Evolutionary conservation across 1,284 basidiomycete species (phyloP).

Genomic region (Fomitopsis schrenkii): DNA sequence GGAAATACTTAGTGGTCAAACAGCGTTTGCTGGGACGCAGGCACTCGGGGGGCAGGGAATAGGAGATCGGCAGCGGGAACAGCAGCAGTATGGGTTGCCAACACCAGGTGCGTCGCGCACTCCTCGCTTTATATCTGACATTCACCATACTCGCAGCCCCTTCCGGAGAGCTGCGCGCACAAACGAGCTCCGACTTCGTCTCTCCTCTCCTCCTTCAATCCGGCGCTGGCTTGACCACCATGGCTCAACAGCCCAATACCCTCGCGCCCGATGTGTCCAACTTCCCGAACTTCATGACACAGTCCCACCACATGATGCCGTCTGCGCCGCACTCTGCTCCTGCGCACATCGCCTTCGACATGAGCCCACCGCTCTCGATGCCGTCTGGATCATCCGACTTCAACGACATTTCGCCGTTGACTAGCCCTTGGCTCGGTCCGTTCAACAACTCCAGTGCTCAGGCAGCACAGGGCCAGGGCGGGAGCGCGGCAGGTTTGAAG

Average conservation of each 20-base stretch:
- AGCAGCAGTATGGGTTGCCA: constrained; percentile 56
- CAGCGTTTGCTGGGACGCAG: constrained; percentile 27
- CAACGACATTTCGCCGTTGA: constrained; percentile 65
- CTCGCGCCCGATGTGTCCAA: constrained; percentile 19
- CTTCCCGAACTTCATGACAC: constrained; percentile 18
- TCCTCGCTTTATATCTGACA: neutral
- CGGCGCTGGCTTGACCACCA: constrained; percentile 2
- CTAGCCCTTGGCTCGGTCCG: constrained; percentile 72
- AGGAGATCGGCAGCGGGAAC: constrained; percentile 32
- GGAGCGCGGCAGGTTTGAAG: constrained; percentile 22
- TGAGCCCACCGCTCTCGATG: constrained; percentile 27
- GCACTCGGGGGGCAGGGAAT: constrained; percentile 31
- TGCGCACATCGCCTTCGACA: constrained; percentile 57
- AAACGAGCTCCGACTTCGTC: constrained; percentile 55
- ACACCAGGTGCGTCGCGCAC: constrained; percentile 58
- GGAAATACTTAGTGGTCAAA: constrained; percentile 63
- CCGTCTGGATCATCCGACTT: constrained; percentile 44
- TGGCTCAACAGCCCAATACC: constrained; percentile 26
- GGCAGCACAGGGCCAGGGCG: neutral
- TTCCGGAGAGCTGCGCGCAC: constrained; percentile 63
- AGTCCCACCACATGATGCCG: constrained; percentile 28
- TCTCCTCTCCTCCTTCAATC: constrained; percentile 55
- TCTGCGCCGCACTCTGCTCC: constrained; percentile 49
- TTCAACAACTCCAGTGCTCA: constrained; percentile 28
- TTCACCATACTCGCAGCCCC: constrained; percentile 34